phyloP scores from a whole-genome alignment of 108 stramenopile species.

The Stephanodiscus minutulus region DNA sequence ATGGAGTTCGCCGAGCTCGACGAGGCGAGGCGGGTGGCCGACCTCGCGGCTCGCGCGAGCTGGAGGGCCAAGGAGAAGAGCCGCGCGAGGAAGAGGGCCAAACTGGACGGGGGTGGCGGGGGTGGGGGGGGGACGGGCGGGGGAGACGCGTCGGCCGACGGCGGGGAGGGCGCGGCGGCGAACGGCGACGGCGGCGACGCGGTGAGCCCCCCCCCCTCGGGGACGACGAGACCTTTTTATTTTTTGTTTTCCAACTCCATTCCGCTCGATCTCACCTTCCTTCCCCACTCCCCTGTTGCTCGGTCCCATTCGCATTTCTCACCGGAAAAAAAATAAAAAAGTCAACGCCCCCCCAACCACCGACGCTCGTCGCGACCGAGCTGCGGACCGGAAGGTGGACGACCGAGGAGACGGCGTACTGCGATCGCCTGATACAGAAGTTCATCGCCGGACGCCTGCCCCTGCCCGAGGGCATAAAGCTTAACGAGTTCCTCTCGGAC shows the following conservation, averaged over 20 bases:
- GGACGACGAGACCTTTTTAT: too few species aligned
- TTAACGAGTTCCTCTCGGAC: constrained; percentile 78
- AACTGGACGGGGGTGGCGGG: constrained; percentile 16
- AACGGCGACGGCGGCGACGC: not conserved
- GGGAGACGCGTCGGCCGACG: not conserved
- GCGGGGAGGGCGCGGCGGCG: not conserved
- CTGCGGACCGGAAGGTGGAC: constrained; percentile 84
- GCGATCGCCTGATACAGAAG: constrained; percentile 77
- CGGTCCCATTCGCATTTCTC: not conserved
- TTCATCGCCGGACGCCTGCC: constrained; percentile 78
- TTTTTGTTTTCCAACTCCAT: not conserved
- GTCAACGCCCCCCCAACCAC: not conserved
- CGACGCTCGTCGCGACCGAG: constrained; percentile 13
- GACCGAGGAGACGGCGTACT: constrained; percentile 74
- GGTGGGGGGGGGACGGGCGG: not conserved
- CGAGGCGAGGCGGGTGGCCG: constrained; percentile 57
- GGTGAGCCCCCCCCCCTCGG: not conserved
- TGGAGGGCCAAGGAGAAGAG: constrained; percentile 44
- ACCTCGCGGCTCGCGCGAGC: constrained; percentile 15
- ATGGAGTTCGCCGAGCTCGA: constrained; percentile 88
- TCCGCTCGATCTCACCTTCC: too few species aligned
- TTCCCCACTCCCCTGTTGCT: too few species aligned
- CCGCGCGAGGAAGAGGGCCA: constrained; percentile 56
- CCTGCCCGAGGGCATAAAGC: constrained; percentile 70
- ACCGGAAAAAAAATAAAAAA: not conserved